A percentile compares a stretch with the other conserved stretches of the same genome.
Conservation (phyloP, 345 rosid species). For the Linum usitatissimum region DNA sequence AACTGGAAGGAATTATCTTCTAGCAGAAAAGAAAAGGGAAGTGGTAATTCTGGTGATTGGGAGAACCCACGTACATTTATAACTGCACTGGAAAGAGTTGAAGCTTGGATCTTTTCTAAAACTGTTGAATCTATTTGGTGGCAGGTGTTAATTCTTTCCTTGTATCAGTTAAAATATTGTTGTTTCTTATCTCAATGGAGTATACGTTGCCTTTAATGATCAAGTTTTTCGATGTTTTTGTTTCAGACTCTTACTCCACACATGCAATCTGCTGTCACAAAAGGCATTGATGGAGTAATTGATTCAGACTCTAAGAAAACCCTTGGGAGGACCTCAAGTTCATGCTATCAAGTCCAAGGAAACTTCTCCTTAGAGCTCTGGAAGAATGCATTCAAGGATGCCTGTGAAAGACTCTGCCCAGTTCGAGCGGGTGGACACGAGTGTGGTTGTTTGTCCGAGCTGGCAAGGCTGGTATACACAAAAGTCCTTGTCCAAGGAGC, state of each 20-base stretch:
- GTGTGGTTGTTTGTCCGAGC: constrained; percentile 74
- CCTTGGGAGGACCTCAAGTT: constrained; percentile 31
- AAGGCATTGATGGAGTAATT: constrained; percentile 22
- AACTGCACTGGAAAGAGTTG: constrained; percentile 68
- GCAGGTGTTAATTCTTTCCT: constrained; percentile 47
- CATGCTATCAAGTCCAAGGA: constrained; percentile 43
- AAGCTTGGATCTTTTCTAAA: constrained; percentile 89
- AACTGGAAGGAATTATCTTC: constrained; percentile 56
- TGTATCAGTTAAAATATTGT: not conserved
- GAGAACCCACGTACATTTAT: constrained; percentile 47
- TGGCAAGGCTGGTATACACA: constrained; percentile 57
- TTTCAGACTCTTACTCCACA: constrained; percentile 85
- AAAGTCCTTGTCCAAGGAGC: not conserved
- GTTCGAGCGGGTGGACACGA: constrained; percentile 81
- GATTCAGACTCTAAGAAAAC: constrained; percentile 39
- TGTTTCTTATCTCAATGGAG: not conserved
- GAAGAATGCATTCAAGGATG: constrained; percentile 88
- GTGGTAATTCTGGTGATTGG: constrained; percentile 37
- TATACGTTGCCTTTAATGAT: constrained; percentile 6
- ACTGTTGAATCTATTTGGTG: constrained; percentile 89
- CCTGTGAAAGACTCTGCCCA: constrained; percentile 89
- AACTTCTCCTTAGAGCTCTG: constrained; percentile 67
- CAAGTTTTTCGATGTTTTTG: constrained; percentile 17
- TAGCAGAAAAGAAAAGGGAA: constrained; percentile 30
- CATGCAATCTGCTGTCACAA: constrained; percentile 58